These are phyloP conservation scores for Aureobasidium sp. DNA, from an alignment of 2,329 filamentous ascomycete species.

Conservation along the genomic window DNA sequence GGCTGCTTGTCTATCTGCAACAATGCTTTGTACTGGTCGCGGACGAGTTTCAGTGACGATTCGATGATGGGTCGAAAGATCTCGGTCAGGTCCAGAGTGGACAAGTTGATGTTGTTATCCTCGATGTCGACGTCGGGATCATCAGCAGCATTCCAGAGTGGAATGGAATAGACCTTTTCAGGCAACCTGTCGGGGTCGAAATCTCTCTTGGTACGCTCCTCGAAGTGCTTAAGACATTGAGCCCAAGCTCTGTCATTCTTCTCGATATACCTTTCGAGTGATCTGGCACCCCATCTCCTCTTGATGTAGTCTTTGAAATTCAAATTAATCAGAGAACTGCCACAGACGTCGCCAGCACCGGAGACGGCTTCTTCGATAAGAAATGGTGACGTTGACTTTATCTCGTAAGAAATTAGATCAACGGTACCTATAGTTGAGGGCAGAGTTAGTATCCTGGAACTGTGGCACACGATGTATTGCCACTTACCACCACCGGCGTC, in stretches of 20 bases:
- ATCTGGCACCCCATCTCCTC: constrained; percentile 68
- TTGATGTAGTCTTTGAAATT: constrained; percentile 82
- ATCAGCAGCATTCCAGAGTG: constrained; percentile 26
- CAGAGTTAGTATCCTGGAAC: neutral
- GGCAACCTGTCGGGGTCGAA: constrained; percentile 59
- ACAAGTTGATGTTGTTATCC: constrained; percentile 80
- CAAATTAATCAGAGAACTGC: constrained; percentile 83
- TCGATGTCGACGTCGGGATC: constrained; percentile 80
- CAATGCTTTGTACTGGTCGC: constrained; percentile 50
- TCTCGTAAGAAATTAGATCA: constrained; percentile 85
- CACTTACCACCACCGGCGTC: constrained; percentile 63
- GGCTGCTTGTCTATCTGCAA: constrained; percentile 43
- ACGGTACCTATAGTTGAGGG: constrained; percentile 37
- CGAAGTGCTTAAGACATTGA: constrained; percentile 78
- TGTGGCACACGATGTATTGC: neutral
- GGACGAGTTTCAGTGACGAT: constrained; percentile 43
- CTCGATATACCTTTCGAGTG: constrained; percentile 77
- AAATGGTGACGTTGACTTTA: constrained; percentile 76
- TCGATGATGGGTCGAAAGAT: constrained; percentile 73
- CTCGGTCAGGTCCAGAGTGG: constrained; percentile 70
- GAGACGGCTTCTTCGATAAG: constrained; percentile 82
- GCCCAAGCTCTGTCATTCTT: constrained; percentile 84
- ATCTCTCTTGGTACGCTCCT: constrained; percentile 87
- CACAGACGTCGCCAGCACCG: constrained; percentile 80
- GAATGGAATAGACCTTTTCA: constrained; percentile 41